Evolutionary conservation across 225 moss, liverwort and hornwort species (phyloP).

Genomic region (Neckera pumila): DNA sequence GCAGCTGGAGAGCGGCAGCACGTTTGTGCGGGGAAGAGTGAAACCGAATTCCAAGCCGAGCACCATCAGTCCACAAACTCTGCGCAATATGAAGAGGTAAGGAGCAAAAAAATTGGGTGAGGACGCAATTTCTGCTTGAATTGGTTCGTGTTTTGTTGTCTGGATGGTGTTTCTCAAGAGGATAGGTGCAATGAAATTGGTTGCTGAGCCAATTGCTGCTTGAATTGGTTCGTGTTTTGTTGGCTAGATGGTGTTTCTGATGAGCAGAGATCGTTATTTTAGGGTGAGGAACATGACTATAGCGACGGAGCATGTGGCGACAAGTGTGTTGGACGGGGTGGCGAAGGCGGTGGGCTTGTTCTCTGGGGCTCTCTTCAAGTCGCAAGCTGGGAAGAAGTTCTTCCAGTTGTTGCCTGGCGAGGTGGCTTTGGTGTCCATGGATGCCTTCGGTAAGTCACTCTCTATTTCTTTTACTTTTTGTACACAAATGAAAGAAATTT

Average conservation of each 20-base stretch:
- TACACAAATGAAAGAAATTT: background rate
- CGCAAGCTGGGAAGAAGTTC: constrained; percentile 56
- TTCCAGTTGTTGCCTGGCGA: constrained; percentile 76
- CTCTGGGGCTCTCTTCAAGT: constrained; percentile 60
- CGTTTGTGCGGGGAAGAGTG: constrained; percentile 34
- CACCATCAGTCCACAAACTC: constrained; percentile 33
- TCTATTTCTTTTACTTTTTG: background rate
- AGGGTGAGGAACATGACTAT: constrained; percentile 52
- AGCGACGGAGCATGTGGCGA: constrained; percentile 66
- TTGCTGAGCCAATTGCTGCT: background rate
- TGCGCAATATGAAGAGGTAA: constrained; percentile 52
- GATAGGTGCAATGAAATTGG: background rate
- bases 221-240: background rate
- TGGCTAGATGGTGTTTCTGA: background rate
- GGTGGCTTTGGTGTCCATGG: constrained; percentile 72
- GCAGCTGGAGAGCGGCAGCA: constrained; percentile 44
- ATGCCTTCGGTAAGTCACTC: constrained; percentile 56
- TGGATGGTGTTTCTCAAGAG: background rate
- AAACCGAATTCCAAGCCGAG: constrained; percentile 35
- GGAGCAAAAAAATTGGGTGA: background rate
- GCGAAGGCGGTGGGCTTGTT: constrained; percentile 44
- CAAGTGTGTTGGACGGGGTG: constrained; percentile 56
- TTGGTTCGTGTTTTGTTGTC: background rate
- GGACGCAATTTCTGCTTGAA: background rate
- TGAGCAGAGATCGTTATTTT: background rate